Conservation (phyloP, 345 rosid species). For the Erysimum cheiranthoides region DNA sequence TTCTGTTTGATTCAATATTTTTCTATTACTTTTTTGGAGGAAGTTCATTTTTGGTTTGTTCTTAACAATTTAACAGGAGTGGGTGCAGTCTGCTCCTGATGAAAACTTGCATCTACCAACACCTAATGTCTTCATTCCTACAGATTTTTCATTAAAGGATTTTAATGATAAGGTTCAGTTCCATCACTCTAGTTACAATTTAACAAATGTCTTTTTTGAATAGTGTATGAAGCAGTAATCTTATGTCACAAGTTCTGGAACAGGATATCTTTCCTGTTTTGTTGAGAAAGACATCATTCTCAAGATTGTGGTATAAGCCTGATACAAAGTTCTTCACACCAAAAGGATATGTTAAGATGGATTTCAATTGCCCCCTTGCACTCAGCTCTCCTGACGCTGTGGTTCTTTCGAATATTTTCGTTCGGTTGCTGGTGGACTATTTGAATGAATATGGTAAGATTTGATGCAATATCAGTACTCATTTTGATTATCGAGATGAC, state of each 20-base stretch:
- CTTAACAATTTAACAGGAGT: constrained; percentile 58
- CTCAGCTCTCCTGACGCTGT: constrained; percentile 68
- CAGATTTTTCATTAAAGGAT: constrained; percentile 70
- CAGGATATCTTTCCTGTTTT: constrained; percentile 71
- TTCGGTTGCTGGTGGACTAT: constrained; percentile 72
- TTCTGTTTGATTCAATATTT: neutral
- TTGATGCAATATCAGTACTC: neutral
- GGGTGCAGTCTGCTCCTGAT: constrained; percentile 69
- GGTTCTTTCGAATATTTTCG: constrained; percentile 66
- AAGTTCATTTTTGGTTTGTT: neutral
- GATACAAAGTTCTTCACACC: constrained; percentile 76
- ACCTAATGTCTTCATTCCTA: constrained; percentile 76
- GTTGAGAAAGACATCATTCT: constrained; percentile 64
- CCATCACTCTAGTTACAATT: constrained; percentile 7
- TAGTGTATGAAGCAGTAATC: neutral
- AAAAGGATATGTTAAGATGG: constrained; percentile 73
- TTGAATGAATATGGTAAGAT: constrained; percentile 88
- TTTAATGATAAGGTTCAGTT: constrained; percentile 61
- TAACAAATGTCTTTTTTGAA: neutral
- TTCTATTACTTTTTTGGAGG: neutral
- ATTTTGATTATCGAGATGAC: constrained; percentile 1
- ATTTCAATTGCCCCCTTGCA: constrained; percentile 79
- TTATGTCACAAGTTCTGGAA: constrained; percentile 30
- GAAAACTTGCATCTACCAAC: constrained; percentile 71
- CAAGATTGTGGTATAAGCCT: constrained; percentile 83